phyloP scores from a whole-genome alignment of 192 early-diverging fungal genomes.

The Phycomyces nitens region DNA sequence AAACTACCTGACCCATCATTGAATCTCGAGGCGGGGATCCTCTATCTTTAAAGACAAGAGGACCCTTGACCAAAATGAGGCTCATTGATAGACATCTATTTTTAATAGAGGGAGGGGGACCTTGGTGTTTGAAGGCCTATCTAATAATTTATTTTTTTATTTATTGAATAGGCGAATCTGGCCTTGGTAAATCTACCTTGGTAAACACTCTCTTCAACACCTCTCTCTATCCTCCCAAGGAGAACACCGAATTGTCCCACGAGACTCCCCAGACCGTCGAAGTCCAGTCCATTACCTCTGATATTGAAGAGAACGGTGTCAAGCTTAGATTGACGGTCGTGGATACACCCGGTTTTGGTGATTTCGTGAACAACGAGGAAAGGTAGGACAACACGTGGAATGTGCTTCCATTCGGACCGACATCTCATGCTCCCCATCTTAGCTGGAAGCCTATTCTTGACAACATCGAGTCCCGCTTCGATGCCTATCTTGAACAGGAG shows the following conservation, averaged over 20 bases:
- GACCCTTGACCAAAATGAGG: too few species aligned
- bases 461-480: conserved; percentile 94
- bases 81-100: too few species aligned
- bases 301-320: conserved; percentile 97
- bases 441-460: conserved; percentile 97
- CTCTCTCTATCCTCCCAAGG: conserved; percentile 81
- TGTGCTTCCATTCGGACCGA: background rate
- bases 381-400: conserved; percentile 47
- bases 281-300: conserved; percentile 77
- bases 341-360: conserved; percentile 97
- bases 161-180: conserved; percentile 71
- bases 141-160: background rate
- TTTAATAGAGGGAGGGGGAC: background rate
- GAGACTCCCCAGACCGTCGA: conserved; percentile 72
- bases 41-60: too few species aligned
- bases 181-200: conserved; percentile 95
- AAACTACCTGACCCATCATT: background rate
- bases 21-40: background rate
- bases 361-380: conserved; percentile 98
- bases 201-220: conserved; percentile 97
- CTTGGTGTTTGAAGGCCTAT: background rate
- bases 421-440: too few species aligned
- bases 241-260: conserved; percentile 59
- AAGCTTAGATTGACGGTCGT: conserved; percentile 90
- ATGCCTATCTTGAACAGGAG: conserved; percentile 90